Evolutionary conservation across 2,329 filamentous ascomycete genomes (phyloP), one percentile per base, ranked within the genome.

Genomic region (Claviceps sp.): DNA sequence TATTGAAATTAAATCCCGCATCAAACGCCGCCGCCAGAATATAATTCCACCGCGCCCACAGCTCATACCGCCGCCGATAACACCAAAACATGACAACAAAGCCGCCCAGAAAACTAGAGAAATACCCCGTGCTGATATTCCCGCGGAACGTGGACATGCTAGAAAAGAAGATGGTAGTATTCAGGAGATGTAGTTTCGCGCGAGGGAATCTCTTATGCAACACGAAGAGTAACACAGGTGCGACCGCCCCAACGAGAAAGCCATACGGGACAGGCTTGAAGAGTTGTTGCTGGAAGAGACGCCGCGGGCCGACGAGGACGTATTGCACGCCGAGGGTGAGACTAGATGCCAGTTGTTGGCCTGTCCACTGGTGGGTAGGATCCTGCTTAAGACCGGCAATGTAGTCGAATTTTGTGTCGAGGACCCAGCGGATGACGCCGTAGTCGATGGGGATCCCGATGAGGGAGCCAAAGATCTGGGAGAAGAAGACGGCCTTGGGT

Each of bases 371-470:
- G 53, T 78, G 72, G 0, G 77, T 69, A 0, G 78, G 77, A 54
- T 83, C 79, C 0, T 64, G 64, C 50, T 71, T 65, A 4, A 59
- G 60, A 22, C 78, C 77, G 0, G 72, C 71, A 2, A 82, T 61
- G 56, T 76, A 81, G 39, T 80, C 74, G 14, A 68, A 66, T 59
- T 82, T 82, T 6, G 73, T 73, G 54, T 74, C 69, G 5, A 82
- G 63, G 0, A 81, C 73, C 80, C 79, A 82, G 41, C 75, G 72
- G 46, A 82, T 74, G 22, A 81, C 76, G 5, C 70, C 78, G 51
- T 82, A 82, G 60, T 82, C 80, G 56, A 82, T 74, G 0, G 79
- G 78, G 6, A 82, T 70, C 5, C 78, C 79, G 43, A 82, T 67
- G 7, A 78, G 64, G 16, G 75, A 77, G 3, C 77, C 80, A 37